These are phyloP conservation scores for Coccomyxa sp. DNA, from an alignment of 139 green algal species.

Conservation along the genomic window DNA sequence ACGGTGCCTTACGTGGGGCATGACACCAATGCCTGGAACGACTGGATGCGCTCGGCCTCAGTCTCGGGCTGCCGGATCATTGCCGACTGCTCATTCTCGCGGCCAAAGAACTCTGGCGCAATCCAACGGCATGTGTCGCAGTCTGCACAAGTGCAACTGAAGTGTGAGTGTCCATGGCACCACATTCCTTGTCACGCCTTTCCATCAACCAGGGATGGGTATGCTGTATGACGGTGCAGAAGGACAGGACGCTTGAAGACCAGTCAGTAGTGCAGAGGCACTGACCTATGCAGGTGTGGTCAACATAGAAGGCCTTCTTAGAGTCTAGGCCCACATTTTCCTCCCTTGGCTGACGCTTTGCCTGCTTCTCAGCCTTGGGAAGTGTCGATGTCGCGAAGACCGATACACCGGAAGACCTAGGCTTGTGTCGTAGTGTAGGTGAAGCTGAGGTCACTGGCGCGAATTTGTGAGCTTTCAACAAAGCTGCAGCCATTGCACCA, in stretches of 20 bases:
- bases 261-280: neutral
- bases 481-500: too few species aligned
- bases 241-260: neutral
- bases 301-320: too few species aligned
- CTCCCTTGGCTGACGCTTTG: slow-evolving; percentile 21
- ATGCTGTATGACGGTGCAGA: neutral
- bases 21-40: slow-evolving; percentile 64
- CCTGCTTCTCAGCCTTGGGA: too few species aligned
- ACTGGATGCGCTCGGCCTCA: slow-evolving; percentile 25
- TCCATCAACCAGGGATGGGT: neutral
- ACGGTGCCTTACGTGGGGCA: slow-evolving; percentile 82
- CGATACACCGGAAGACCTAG: too few species aligned
- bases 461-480: too few species aligned
- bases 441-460: too few species aligned
- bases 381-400: too few species aligned
- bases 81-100: slow-evolving; percentile 34
- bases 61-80: slow-evolving; percentile 55
- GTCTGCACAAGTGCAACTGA: slow-evolving; percentile 32
- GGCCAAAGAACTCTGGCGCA: slow-evolving; percentile 47
- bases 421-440: too few species aligned
- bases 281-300: slow-evolving; percentile 68
- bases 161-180: neutral
- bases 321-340: slow-evolving; percentile 46
- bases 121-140: slow-evolving; percentile 84
- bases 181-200: neutral